Conservation (phyloP, 805 yeast genomes). For the Tetrapisispora phaffii region DNA sequence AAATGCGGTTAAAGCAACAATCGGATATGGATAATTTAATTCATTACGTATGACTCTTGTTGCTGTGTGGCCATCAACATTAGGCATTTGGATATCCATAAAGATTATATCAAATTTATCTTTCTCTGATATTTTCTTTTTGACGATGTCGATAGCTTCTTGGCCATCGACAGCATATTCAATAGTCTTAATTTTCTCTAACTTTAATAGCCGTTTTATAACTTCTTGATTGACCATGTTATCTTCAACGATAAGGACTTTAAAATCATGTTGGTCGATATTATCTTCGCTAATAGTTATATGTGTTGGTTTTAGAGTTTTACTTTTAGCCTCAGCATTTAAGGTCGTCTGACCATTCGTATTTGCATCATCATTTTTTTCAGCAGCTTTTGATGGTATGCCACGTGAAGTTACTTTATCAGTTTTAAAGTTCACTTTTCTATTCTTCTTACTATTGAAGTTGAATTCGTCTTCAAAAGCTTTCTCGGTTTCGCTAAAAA, state of each 20-base stretch:
- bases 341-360: not conserved
- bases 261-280: conserved; percentile 15
- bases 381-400: conserved; percentile 8
- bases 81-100: conserved; percentile 98
- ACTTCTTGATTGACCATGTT: conserved; percentile 92
- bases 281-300: conserved; percentile 5
- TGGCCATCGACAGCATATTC: conserved; percentile 83
- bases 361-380: not conserved
- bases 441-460: conserved; percentile 40
- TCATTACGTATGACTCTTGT: conserved; percentile 63
- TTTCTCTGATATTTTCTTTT: conserved; percentile 34
- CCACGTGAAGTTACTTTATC: conserved; percentile 14
- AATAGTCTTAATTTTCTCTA: conserved; percentile 69
- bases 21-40: conserved; percentile 55
- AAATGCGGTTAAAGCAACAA: conserved; percentile 90
- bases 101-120: conserved; percentile 61
- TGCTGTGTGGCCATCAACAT: conserved; percentile 79
- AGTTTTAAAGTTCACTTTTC: conserved; percentile 34
- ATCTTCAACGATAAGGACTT: conserved; percentile 74
- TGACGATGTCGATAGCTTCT: conserved; percentile 68
- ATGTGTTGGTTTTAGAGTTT: conserved; percentile 26
- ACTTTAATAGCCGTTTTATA: conserved; percentile 71
- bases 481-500: conserved; percentile 17
- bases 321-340: conserved; percentile 3
- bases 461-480: conserved; percentile 63